A percentile compares a stretch with the other conserved stretches of the same genome.
Evolutionary conservation across 2,329 filamentous ascomycete species (phyloP).

Genomic region (Reticulascus tulasneorum): DNA sequence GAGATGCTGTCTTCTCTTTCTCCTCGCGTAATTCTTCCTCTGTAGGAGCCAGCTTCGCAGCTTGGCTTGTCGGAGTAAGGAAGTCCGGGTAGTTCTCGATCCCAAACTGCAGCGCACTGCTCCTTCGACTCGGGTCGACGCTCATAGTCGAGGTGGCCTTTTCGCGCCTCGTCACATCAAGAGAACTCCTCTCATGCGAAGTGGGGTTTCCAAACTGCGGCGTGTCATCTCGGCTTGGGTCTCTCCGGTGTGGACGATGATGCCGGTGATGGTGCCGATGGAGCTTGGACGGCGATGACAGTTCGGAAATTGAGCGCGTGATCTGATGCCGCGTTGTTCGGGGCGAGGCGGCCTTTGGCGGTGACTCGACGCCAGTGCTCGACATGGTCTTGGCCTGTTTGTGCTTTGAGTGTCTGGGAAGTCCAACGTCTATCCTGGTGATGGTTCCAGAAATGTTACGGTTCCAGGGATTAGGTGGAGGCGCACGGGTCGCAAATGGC

Average conservation of each 20-base stretch:
- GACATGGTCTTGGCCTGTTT: too few relatives aligned
- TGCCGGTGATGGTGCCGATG: slow-evolving; percentile 28
- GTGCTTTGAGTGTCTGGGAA: too few relatives aligned
- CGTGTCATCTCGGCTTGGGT: slow-evolving; percentile 21
- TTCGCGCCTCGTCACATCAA: slow-evolving; percentile 43
- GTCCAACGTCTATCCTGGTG: too few relatives aligned
- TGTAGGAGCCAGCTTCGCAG: slow-evolving; percentile 20
- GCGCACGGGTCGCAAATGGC: too few relatives aligned
- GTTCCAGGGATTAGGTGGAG: too few relatives aligned
- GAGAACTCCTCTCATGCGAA: slow-evolving; percentile 32
- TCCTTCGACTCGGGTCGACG: slow-evolving; percentile 38
- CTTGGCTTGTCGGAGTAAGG: slow-evolving; percentile 4
- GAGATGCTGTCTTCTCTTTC: slow-evolving; percentile 32
- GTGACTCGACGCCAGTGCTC: too few relatives aligned
- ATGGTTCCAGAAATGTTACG: too few relatives aligned
- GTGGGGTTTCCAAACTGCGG: slow-evolving; percentile 17
- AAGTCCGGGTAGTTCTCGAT: slow-evolving; percentile 6
- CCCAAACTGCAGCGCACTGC: slow-evolving; percentile 32
- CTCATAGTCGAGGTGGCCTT: slow-evolving; percentile 39
- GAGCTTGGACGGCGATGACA: slow-evolving; percentile 43
- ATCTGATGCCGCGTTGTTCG: slow-evolving; percentile 48
- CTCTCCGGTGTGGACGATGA: slow-evolving; percentile 16
- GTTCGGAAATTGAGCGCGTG: slow-evolving; percentile 52
- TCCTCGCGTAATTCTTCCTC: slow-evolving; percentile 39
- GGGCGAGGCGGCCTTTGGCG: too few relatives aligned